Base-by-base conservation (phyloP, 768 basidiomycete species). In the Lactarius psammicola region DNA sequence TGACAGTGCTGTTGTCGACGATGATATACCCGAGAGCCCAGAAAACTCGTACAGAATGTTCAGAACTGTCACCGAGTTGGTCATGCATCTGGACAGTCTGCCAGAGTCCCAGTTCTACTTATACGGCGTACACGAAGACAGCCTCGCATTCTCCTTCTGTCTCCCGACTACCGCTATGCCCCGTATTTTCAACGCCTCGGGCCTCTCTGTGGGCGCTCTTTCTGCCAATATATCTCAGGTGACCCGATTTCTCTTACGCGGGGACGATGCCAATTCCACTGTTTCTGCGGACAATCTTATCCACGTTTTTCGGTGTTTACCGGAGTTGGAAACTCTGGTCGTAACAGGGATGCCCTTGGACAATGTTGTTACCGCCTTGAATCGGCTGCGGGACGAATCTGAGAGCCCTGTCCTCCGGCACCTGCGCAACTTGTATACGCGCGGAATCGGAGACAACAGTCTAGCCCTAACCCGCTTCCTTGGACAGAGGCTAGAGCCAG, bases 101-200 rank as follows among this genome's bases (percentile, higher is more conserved):
- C 65, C 65, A 20, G 65, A 66, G 23, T 62, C 60, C 30, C 65
- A 66, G 55, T 66, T 66, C 46, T 66, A 66, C 60, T 17, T 62
- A 28, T 66, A 66, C 7, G 60, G 65, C 6, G 65, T 42, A 20
- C 60, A 66, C 31, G 56, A 62, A 62, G 65, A 62, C 44, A 53
- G 10, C 44, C 54, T 62, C 23, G 54, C 65, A 20, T 66, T 62
- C 56, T 66, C 65, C 15, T 56, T 65, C 30, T 62, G 65, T 26
- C 65, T 66, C 31, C 65, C 65, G n/a, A 66, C 65, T 3, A 44
- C 44, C 56, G 46, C 60, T 11, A 62, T 66, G 11, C 46, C 55
- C 9, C 60, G 60, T 8, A 62, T 62, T 26, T 66, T 66, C 26
- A 26, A 23, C 44, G 31, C 65, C 4, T 51, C 28, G 3, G 55